These are phyloP conservation scores for Saturnispora saitoi DNA, from an alignment of 805 yeast species.

Conservation along the genomic window DNA sequence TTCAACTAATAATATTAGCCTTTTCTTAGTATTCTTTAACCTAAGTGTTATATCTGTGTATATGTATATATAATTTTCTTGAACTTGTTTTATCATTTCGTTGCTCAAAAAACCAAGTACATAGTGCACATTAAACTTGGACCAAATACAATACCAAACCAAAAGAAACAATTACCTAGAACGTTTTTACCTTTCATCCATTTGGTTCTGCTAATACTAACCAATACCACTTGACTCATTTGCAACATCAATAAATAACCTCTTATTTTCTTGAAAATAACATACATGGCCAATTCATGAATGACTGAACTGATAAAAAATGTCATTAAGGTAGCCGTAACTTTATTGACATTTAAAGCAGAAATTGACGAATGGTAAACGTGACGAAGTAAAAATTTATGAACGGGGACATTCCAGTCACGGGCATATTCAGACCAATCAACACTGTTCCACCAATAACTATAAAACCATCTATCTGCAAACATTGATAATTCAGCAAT, in stretches of 20 bases:
- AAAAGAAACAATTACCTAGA: conserved; percentile 75
- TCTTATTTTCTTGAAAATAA: conserved; percentile 68
- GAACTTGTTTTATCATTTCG: too few species aligned
- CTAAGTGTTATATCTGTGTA: neutral
- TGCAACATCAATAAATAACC: conserved; percentile 76
- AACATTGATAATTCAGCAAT: conserved; percentile 81
- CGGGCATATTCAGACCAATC: conserved; percentile 92
- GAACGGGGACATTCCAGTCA: conserved; percentile 93
- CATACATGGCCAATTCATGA: conserved; percentile 91
- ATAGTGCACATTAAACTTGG: conserved; percentile 83
- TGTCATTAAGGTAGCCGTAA: conserved; percentile 66
- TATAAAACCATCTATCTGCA: conserved; percentile 89
- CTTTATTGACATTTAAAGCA: conserved; percentile 55
- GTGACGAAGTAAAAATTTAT: conserved; percentile 79
- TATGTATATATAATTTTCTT: conserved; percentile 2
- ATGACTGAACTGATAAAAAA: conserved; percentile 72
- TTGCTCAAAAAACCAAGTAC: conserved; percentile 63
- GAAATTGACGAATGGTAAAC: conserved; percentile 89
- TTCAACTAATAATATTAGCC: neutral
- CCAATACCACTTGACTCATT: conserved; percentile 80
- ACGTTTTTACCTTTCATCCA: conserved; percentile 47
- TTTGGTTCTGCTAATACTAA: conserved; percentile 51
- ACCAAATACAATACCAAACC: conserved; percentile 87
- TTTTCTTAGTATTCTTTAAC: neutral
- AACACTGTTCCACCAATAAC: conserved; percentile 96